Evolutionary conservation across 2,329 filamentous ascomycete genomes (phyloP), one percentile per base, ranked within the genome.

Genomic region (Lizonia empirigonia): DNA sequence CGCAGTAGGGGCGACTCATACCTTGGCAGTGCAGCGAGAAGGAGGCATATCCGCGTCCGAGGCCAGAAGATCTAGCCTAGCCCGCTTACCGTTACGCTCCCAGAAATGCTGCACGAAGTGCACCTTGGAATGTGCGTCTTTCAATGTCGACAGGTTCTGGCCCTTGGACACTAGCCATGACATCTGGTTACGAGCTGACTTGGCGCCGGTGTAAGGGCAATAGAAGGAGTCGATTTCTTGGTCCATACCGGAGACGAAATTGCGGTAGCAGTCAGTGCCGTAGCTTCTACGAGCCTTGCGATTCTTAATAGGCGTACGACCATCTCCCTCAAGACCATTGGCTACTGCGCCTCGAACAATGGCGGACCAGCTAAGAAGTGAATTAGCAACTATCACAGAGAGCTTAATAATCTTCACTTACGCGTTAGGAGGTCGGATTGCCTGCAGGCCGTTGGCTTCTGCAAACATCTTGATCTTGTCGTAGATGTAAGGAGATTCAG

Each of bases 241-340:
- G 18, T 68, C 63, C 2, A 47, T 27, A n/a, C n/a, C 6, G 0
- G 3, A 0, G 1, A 18, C 6, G 53, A 65, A 67, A 2, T 0
- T 0, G 1, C 0, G 0, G 1, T 0, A 0, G 26, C 7, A 61
- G 1, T 0, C 0, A 0, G 56, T 64, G 1, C 67, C 66, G 20
- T 68, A 70, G 16, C 59, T 16, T 1, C 63, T 37, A 3, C 66
- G 62, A 19, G 55, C 59, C 24, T 65, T 66, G 12, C 65, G 60
- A 0, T 50, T 47, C 32, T 30, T 32, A 20, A 67, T 44, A 0
- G 34, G 2, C 0, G 16, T 10, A n/a, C 13, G 10, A 0, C 15
- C 34, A 8, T 52, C 44, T 2, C 38, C 45, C 32, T 69, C 61
- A 1, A 70, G 53, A 1, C 66, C 66, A 38, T 65, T 68, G 1